Percentiles rank a stretch among this genome's conserved stretches.
phyloP scores from a whole-genome alignment of 306 rosid species.

The Canavalia gladiata region DNA sequence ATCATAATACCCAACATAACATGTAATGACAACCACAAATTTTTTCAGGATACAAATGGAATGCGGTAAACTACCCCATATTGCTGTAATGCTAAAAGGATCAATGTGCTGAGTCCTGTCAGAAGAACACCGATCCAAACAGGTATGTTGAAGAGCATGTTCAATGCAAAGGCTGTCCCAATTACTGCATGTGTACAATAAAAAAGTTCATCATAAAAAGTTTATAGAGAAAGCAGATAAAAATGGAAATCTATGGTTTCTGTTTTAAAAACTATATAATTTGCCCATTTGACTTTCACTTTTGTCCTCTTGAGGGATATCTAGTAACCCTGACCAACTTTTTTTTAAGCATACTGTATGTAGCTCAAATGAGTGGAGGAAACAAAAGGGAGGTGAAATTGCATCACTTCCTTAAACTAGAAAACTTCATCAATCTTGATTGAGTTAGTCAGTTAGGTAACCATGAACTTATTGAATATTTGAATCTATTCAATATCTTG shows the following conservation, averaged over 20 bases:
- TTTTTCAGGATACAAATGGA: conserved; percentile 23
- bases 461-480: background rate
- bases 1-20: background rate
- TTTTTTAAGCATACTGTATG: background rate
- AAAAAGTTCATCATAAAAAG: conserved; percentile 47
- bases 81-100: conserved; percentile 79
- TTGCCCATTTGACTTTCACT: conserved; percentile 9
- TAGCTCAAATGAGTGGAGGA: conserved; percentile 10
- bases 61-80: conserved; percentile 82
- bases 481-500: conserved; percentile 34
- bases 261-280: conserved; percentile 24
- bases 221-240: conserved; percentile 10
- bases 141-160: conserved; percentile 63
- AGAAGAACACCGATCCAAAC: conserved; percentile 66
- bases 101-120: conserved; percentile 66
- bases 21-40: conserved; percentile 21
- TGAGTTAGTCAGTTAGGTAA: background rate
- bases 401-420: conserved; percentile 21
- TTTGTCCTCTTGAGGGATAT: conserved; percentile 9
- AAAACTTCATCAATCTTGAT: conserved; percentile 26
- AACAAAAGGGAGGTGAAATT: background rate
- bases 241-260: background rate
- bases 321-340: conserved; percentile 6
- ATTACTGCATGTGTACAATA: conserved; percentile 52
- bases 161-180: conserved; percentile 67